Conservation (phyloP, 139 green algal genomes). For the Ettlia oleoabundans region DNA sequence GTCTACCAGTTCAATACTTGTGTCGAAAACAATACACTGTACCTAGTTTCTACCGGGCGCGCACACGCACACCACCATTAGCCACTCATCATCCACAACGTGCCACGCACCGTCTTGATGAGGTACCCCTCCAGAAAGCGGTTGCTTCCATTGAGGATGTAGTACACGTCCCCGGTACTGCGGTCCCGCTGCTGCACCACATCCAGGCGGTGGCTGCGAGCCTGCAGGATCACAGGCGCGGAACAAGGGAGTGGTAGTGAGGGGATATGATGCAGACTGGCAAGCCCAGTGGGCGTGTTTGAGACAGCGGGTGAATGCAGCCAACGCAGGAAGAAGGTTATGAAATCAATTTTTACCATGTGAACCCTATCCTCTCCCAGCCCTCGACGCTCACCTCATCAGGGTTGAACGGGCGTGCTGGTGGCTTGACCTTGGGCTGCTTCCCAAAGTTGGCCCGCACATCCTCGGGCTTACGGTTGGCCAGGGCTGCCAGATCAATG, state of each 20-base stretch:
- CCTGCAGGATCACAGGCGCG: not conserved
- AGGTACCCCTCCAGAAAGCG: conserved; percentile 89
- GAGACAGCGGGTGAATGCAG: not conserved
- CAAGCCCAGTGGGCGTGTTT: not conserved
- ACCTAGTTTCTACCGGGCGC: no score
- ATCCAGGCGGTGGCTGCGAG: conserved; percentile 17
- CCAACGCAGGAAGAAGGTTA: not conserved
- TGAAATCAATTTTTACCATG: not conserved
- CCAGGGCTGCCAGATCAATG: conserved; percentile 76
- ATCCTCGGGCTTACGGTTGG: conserved; percentile 33
- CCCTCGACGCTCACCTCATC: conserved; percentile 55
- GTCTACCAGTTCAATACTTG: no score
- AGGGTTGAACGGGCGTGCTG: conserved; percentile 65
- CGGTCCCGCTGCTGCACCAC: conserved; percentile 36
- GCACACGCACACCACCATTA: no score
- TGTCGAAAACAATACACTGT: no score
- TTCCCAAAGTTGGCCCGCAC: conserved; percentile 61
- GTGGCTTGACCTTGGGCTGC: conserved; percentile 63
- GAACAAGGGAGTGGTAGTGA: no score
- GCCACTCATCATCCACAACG: no score
- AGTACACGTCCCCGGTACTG: conserved; percentile 35
- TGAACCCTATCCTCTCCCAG: not conserved
- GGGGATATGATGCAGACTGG: not conserved
- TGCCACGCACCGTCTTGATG: conserved; percentile 70
- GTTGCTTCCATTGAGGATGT: conserved; percentile 50